A percentile compares a stretch with the other conserved stretches of the same genome.
These are phyloP conservation scores for Cladobotryum protrusum DNA, from an alignment of 2,329 filamentous ascomycete genomes.

Conservation along the genomic window DNA sequence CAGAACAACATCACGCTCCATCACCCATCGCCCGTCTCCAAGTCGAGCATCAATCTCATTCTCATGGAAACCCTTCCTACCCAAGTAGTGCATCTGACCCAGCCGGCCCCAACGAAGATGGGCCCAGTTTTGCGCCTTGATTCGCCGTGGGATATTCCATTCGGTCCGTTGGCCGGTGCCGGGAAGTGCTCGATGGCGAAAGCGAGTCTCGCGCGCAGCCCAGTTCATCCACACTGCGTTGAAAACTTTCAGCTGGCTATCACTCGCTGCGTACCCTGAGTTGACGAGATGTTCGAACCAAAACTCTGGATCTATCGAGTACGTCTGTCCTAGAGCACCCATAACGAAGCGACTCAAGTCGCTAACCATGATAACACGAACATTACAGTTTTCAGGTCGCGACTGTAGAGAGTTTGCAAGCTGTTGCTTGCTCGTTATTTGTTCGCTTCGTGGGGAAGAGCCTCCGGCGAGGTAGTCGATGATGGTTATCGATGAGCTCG, in stretches of 20 bases:
- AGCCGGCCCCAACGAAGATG: too few relatives aligned
- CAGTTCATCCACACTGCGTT: too few relatives aligned
- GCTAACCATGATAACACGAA: conserved; percentile 21
- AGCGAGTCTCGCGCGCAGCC: too few relatives aligned
- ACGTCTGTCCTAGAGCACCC: conserved; percentile 22
- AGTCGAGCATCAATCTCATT: conserved; percentile 19
- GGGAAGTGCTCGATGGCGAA: too few relatives aligned
- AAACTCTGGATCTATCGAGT: conserved; percentile 17
- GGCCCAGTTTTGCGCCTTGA: too few relatives aligned
- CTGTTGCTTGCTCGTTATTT: conserved; percentile 11
- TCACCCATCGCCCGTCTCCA: conserved; percentile 18
- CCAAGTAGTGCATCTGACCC: conserved; percentile 3
- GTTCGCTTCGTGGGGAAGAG: conserved; percentile 5
- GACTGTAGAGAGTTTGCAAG: conserved; percentile 6
- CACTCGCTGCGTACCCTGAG: too few relatives aligned
- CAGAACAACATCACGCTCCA: conserved; percentile 17
- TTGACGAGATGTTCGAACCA: too few relatives aligned
- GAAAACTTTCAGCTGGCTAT: too few relatives aligned
- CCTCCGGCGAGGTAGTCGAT: conserved; percentile 16
- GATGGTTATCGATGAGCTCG: conserved; percentile 15
- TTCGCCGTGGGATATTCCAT: too few relatives aligned
- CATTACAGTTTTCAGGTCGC: conserved; percentile 12
- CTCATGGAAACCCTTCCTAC: conserved; percentile 20
- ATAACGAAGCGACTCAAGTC: conserved; percentile 26
- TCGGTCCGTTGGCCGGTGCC: too few relatives aligned